These are phyloP conservation scores for Zygnema circumcarinatum DNA, from an alignment of 139 green algal species.

Conservation along the genomic window DNA sequence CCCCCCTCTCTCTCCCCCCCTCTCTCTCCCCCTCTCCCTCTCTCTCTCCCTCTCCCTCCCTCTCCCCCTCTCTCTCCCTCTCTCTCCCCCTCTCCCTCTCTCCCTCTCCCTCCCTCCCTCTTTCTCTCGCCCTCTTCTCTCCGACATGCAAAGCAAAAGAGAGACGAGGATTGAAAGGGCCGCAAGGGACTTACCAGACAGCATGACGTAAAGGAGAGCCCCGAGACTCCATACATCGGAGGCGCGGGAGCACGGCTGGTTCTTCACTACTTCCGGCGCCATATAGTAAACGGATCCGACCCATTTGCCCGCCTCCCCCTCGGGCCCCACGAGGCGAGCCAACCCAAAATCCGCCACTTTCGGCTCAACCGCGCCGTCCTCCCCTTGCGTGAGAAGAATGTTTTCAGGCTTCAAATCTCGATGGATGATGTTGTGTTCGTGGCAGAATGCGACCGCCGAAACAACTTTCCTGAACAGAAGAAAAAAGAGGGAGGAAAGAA, in stretches of 20 bases:
- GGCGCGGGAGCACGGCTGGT: background rate
- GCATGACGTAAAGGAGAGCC: background rate
- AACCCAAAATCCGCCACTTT: background rate
- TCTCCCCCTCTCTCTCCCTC: too few species aligned
- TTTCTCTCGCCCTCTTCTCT: too few species aligned
- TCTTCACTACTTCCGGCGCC: background rate
- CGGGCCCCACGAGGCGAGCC: background rate
- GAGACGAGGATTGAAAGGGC: too few species aligned
- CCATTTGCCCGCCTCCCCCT: background rate
- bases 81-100: too few species aligned
- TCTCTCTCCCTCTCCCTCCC: too few species aligned
- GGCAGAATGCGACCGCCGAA: background rate
- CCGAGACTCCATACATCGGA: background rate
- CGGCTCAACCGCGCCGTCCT: background rate
- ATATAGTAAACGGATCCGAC: background rate
- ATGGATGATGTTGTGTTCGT: background rate
- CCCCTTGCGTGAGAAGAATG: background rate
- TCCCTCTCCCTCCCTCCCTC: too few species aligned
- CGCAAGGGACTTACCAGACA: background rate
- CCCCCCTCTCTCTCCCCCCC: too few species aligned
- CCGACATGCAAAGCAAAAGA: too few species aligned
- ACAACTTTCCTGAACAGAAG: background rate
- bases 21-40: too few species aligned
- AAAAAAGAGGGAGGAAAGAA: background rate
- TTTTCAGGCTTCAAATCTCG: background rate